Conservation (phyloP, 768 basidiomycete genomes). For the Auricularia auricula-judae region DNA sequence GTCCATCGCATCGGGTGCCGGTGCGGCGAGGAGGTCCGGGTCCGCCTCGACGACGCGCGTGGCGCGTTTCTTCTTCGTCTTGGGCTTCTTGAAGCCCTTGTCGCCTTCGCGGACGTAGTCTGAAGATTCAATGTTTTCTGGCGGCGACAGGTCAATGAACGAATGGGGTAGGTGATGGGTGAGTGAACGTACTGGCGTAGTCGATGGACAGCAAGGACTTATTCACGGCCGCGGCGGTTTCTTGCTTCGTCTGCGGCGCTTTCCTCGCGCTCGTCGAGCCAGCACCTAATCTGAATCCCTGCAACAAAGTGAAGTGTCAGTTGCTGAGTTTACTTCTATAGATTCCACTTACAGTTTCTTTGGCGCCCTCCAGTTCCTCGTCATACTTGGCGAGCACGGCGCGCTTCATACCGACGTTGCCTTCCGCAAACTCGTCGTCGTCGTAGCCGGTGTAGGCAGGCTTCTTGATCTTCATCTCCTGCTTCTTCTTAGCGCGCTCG, state of each 20-base stretch:
- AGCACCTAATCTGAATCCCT: conserved; percentile 85
- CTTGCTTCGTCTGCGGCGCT: conserved; percentile 34
- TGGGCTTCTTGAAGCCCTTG: conserved; percentile 89
- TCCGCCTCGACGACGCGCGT: conserved; percentile 46
- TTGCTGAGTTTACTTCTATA: too few species aligned
- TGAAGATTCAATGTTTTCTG: conserved; percentile 63
- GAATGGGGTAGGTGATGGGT: conserved; percentile 22
- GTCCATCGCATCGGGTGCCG: conserved; percentile 44
- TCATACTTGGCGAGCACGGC: conserved; percentile 89
- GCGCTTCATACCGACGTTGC: conserved; percentile 66
- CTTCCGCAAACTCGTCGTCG: conserved; percentile 82
- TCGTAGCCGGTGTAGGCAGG: conserved; percentile 91
- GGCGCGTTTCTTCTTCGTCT: conserved; percentile 91
- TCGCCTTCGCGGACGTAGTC: conserved; percentile 92
- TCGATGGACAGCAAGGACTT: conserved; percentile 77
- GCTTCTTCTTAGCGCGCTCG: conserved; percentile 66
- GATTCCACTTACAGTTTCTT: conserved; percentile 44
- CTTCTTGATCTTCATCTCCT: conserved; percentile 79
- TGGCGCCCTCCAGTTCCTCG: conserved; percentile 69
- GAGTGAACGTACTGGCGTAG: conserved; percentile 41
- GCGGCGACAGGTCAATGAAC: conserved; percentile 24
- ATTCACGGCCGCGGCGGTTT: conserved; percentile 53
- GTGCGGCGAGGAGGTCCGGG: conserved; percentile 23
- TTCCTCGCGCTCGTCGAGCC: conserved; percentile 31
- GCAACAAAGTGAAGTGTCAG: neutral